Evolutionary conservation across 1,139 yeast genomes (phyloP).

Genomic region (Blastobotrys persicus): DNA sequence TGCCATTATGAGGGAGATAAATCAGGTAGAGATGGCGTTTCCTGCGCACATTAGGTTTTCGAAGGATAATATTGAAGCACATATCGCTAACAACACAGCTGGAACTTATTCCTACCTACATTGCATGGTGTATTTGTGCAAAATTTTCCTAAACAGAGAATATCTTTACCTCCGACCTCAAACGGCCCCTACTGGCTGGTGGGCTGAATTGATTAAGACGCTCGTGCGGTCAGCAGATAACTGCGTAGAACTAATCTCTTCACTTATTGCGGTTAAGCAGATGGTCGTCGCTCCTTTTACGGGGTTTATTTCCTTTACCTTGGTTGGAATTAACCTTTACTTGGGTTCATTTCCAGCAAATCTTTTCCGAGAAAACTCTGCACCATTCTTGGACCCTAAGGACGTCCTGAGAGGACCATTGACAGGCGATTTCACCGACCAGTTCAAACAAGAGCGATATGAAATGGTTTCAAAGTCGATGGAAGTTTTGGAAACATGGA

Average conservation of each 20-base stretch:
- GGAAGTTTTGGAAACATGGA: constrained; percentile 3
- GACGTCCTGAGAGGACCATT: background rate
- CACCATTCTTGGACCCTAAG: background rate
- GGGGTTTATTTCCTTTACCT: constrained; percentile 17
- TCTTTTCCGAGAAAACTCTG: background rate
- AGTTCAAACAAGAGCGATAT: constrained; percentile 1
- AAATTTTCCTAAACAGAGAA: constrained; percentile 18
- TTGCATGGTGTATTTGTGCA: constrained; percentile 12
- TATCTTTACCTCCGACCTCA: constrained; percentile 16
- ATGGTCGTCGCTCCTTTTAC: constrained; percentile 19
- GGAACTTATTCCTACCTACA: constrained; percentile 18
- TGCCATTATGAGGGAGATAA: constrained; percentile 11
- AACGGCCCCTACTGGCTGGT: constrained; percentile 18
- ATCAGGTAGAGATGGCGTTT: constrained; percentile 8
- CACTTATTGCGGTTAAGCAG: constrained; percentile 8
- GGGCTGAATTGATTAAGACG: constrained; percentile 7
- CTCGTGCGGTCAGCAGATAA: constrained; percentile 11
- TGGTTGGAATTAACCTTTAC: constrained; percentile 15
- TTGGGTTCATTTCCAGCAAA: constrained; percentile 4
- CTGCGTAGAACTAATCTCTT: constrained; percentile 5
- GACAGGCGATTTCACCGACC: background rate
- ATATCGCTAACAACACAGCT: constrained; percentile 17
- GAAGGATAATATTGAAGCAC: constrained; percentile 15
- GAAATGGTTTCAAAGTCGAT: constrained; percentile 1
- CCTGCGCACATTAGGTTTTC: constrained; percentile 14